Base-by-base conservation (phyloP, 257 asterid genomes). In the Nicotiana otophora region DNA sequence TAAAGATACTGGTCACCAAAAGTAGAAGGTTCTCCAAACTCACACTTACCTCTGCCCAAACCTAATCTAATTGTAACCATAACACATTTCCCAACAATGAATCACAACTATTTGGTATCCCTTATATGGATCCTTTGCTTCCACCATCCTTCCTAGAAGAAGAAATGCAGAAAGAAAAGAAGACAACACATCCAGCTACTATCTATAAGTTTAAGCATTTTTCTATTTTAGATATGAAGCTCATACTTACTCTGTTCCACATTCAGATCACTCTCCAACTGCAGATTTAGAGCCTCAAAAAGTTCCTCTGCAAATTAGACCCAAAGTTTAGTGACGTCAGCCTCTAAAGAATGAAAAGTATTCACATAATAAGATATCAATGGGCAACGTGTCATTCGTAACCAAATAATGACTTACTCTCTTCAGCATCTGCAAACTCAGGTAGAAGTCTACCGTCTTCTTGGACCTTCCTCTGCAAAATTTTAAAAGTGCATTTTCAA, bases 351-450 rank as follows among this genome's bases (percentile, higher is more conserved):
- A 9, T 30, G 17, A 31, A 23, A 20, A 33, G 10, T 48, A 19
- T 12, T n/a, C 16, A 76, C 78, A 57, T 74, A 60, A 48, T 23
- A 51, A 46, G 12, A 66, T 30, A 31, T 10, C 48, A 66, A 31
- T 66, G 48, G 16, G 26, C 7, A 66, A 16, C 75, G 33, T 66
- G 14, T 33, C 14, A 64, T 64, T 28, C n/a, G 17, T 30, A 64
- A 64, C 10, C n/a, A 76, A 83, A 69, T 20, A 80, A 62, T 31
- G 15, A 86, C 95, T 87, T 87, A 95, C 98, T 92, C 87, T 95
- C 98, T 83, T 95, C 98, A 16, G 77, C 93, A 82, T 95, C 97
- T 7, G 94, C 97, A 84, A 95, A 95, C 86, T 93, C 98, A 4
- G 98, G 98, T 83, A 93, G 82, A 83, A 86, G 91, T 89, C 70